These are phyloP conservation scores for Inonotus hispidus DNA, from an alignment of 1,284 basidiomycete species.

Conservation along the genomic window DNA sequence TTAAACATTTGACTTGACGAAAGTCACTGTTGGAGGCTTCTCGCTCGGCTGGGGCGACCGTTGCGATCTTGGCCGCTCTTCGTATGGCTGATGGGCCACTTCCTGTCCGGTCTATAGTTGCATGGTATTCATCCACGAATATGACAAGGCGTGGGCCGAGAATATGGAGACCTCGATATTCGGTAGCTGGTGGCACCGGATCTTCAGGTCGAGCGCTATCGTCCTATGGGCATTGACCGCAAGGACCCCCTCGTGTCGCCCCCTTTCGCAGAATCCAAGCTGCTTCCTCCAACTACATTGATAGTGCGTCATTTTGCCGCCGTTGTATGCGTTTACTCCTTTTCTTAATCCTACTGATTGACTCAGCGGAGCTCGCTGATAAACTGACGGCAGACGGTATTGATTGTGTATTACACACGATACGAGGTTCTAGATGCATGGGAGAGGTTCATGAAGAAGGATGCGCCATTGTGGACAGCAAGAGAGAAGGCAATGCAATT, in stretches of 20 bases:
- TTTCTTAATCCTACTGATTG: neutral
- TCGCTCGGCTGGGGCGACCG: slow-evolving; percentile 19
- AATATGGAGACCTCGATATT: neutral
- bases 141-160: slow-evolving; percentile 1
- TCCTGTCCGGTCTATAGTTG: slow-evolving; percentile 12
- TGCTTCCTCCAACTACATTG: slow-evolving; percentile 14
- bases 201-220: slow-evolving; percentile 10
- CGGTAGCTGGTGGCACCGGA: neutral
- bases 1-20: slow-evolving; percentile 5
- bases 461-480: slow-evolving; percentile 8
- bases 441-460: slow-evolving; percentile 11
- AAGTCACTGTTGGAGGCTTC: slow-evolving; percentile 19
- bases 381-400: slow-evolving; percentile 12
- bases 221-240: neutral
- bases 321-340: neutral
- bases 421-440: slow-evolving; percentile 16
- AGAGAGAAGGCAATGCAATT: slow-evolving; percentile 6
- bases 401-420: slow-evolving; percentile 9
- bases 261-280: slow-evolving; percentile 8
- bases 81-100: neutral
- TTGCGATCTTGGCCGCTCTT: slow-evolving; percentile 15
- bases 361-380: slow-evolving; percentile 13
- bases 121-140: slow-evolving; percentile 17
- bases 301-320: slow-evolving; percentile 3
- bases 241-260: slow-evolving; percentile 9